Evolutionary conservation across 2,329 filamentous ascomycete species (phyloP), one percentile per base, ranked within the genome.

Genomic region (Lasiodiplodia citricola): DNA sequence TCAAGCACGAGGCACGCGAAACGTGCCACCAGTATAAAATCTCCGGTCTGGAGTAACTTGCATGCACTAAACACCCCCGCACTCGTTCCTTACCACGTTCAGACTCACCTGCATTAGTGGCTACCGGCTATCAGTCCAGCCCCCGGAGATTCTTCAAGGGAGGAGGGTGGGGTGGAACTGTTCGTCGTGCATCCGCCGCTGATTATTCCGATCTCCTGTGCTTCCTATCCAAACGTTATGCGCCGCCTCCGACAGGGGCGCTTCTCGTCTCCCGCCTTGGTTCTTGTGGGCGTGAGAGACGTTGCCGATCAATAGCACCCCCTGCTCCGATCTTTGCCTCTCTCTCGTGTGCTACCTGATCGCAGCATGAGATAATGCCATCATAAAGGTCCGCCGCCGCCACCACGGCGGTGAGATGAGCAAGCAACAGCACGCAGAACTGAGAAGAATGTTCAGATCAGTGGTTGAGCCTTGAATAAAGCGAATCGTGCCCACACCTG

Each of bases 61-160:
- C 18, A 58, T 58, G 35, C n/a, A 58, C 55, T 37, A 21, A 35
- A 38, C n/a, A 10, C 56, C 18, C 35, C 18, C n/a, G 31, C 18
- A 35, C 35, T 23, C 13, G 21, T 38, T 25, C 57, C 25, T 31
- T 51, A 35, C 58, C 58, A 35, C 21, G 31, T 50, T 18, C 23
- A 50, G 58, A 51, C 50, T 16, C 5, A 50, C 58, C 58, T 50
- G 58, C 58, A 63, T 63, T 63, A 63, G 58, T 14, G n/a, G 25
- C 56, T 23, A 21, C 56, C 54, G 10, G 4, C 25, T 56, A 10
- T 28, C 21, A 54, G 13, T 31, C 28, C 54, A 11, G 6, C 54
- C 54, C 5, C 28, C 56, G 25, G 14, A 18, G n/a, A 18, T 35
- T 56, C 52, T 56, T 37, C 28, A 35, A 31, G 28, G 52, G 18